These are phyloP conservation scores for Ceratocystis alfenasii DNA, from an alignment of 2,329 filamentous ascomycete species.

Conservation along the genomic window DNA sequence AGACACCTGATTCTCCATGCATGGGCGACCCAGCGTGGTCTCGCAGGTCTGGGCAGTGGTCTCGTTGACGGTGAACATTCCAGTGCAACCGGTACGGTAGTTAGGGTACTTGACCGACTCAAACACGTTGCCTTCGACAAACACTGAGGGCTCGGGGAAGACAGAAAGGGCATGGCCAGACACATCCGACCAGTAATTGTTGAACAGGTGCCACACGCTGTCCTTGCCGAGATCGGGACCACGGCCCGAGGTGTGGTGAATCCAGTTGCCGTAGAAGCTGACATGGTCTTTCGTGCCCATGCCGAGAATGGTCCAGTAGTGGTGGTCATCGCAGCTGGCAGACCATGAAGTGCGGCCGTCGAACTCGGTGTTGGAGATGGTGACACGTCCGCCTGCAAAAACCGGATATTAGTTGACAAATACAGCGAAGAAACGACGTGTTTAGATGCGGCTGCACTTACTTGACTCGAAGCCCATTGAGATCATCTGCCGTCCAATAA, in stretches of 20 bases:
- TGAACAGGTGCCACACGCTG: conserved; percentile 31
- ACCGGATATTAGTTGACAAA: background rate
- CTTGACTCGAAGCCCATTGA: conserved; percentile 22
- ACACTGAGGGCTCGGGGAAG: conserved; percentile 26
- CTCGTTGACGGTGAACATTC: conserved; percentile 26
- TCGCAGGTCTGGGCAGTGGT: conserved; percentile 24
- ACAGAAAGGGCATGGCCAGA: conserved; percentile 37
- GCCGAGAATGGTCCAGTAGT: conserved; percentile 38
- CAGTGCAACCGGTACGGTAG: conserved; percentile 25
- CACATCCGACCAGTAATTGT: conserved; percentile 35
- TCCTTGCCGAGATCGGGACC: conserved; percentile 26
- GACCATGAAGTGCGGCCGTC: conserved; percentile 35
- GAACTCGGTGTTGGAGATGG: conserved; percentile 38
- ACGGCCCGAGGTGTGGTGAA: conserved; percentile 36
- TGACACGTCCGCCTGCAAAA: conserved; percentile 28
- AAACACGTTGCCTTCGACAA: conserved; percentile 38
- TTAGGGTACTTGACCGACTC: conserved; percentile 32
- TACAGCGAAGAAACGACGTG: too few species aligned
- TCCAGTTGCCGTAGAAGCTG: conserved; percentile 35
- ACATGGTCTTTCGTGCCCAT: conserved; percentile 32
- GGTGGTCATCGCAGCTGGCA: conserved; percentile 34
- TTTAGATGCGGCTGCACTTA: background rate
- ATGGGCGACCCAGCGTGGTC: conserved; percentile 24
- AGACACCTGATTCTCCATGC: conserved; percentile 25
- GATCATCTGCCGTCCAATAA: conserved; percentile 36